Base-by-base conservation (phyloP, 2,329 filamentous ascomycete species). In the Calonectria henricotiae region DNA sequence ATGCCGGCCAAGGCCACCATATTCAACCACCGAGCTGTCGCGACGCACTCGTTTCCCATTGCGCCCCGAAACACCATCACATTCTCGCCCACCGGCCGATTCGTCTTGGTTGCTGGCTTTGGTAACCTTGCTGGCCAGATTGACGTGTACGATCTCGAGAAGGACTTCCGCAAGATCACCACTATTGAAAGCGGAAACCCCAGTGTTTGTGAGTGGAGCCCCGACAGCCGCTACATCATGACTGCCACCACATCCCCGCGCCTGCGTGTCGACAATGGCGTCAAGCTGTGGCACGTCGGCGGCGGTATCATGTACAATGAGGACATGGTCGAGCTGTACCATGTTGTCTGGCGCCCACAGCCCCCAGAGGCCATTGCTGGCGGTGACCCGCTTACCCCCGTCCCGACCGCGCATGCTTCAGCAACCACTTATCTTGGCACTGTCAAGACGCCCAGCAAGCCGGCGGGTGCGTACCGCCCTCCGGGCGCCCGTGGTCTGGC, bases 1-100 rank as follows among this genome's bases (percentile, higher is more conserved):
- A 98, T 98, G 95, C 96, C 96, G n/a, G 94, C 96, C 67, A 98
- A 98, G 88, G 96, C 96, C 4, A 98, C 96, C 76, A 96, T 99
- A 76, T 99, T 98, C 89, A 98, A 98, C 83, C 90, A 93, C 78
- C 92, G 94, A 73, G 96, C 94, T 72, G 89, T 95, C 69, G 88
- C 93, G 23, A 93, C 92, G 68, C 94, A 98, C 84, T 94, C 89
- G 70, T 98, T 99, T 84, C 90, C 94, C 62, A 88, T 98, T 64
- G 92, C 88, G 3, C 96, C 96, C 13, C 92, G 96, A 79, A 99
- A 99, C 85, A 98, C 96, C 62, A 96, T 98, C 79, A 88, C 92
- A 62, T 99, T 98, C 85, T 98, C 96, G 13, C 96, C 96, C 17
- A 95, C 94, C 73, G 96, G 95, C 64, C 93, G 95, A 23, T 98